Conservation (phyloP, 2,329 filamentous ascomycete genomes). For the Alternaria viburni region DNA sequence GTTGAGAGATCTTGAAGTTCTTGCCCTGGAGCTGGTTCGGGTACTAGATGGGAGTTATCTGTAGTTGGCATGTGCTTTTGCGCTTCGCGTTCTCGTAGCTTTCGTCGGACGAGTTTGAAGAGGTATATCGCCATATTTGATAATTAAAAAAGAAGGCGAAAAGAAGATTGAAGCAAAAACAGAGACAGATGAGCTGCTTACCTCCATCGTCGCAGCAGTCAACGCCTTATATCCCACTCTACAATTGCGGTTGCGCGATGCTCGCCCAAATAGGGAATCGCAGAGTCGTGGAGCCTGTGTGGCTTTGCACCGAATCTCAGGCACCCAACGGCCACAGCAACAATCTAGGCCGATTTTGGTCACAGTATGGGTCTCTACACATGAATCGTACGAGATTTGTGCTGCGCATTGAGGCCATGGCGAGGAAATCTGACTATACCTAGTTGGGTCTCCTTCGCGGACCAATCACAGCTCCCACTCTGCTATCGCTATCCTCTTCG, state of each 20-base stretch:
- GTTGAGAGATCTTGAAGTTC: background rate
- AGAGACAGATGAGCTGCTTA: background rate
- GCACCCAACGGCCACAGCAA: background rate
- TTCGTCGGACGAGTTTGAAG: constrained; percentile 35
- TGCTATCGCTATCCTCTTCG: background rate
- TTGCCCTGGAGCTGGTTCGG: constrained; percentile 12
- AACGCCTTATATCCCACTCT: constrained; percentile 13
- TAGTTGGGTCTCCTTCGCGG: constrained; percentile 19
- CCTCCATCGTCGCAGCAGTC: background rate
- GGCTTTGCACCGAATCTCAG: background rate
- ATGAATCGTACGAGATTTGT: background rate
- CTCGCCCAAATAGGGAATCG: constrained; percentile 5
- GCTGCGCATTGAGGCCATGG: background rate
- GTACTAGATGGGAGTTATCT: constrained; percentile 32
- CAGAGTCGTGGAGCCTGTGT: background rate
- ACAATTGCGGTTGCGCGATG: background rate
- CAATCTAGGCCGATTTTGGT: background rate
- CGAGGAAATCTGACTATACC: constrained; percentile 6
- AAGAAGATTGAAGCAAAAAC: background rate
- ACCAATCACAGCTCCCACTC: constrained; percentile 22
- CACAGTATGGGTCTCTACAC: background rate
- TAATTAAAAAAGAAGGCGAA: background rate
- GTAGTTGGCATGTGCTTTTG: constrained; percentile 27
- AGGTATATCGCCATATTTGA: constrained; percentile 33
- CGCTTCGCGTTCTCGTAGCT: constrained; percentile 26